These are phyloP conservation scores for Skeletonema tropicum DNA, from an alignment of 108 stramenopile species.

Conservation along the genomic window DNA sequence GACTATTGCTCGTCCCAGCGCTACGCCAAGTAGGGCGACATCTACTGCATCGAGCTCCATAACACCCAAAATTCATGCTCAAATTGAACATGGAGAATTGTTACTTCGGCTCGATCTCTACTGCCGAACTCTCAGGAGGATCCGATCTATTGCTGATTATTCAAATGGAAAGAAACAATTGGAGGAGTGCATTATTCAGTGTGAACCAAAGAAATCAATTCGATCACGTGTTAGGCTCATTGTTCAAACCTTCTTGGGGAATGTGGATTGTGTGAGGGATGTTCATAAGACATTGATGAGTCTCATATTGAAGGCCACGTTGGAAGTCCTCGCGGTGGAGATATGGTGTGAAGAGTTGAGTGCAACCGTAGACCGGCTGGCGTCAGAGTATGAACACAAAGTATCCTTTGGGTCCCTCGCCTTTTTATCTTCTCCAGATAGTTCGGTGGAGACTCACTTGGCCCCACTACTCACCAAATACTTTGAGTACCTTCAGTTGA, in stretches of 20 bases:
- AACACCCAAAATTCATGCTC: conserved; percentile 36
- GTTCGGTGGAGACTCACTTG: conserved; percentile 69
- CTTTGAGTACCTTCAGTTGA: conserved; percentile 65
- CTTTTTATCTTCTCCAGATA: conserved; percentile 82
- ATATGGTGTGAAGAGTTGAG: conserved; percentile 62
- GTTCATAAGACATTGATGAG: conserved; percentile 63
- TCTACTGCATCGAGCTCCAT: conserved; percentile 9
- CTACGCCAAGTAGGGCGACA: conserved; percentile 5
- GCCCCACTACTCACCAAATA: conserved; percentile 71
- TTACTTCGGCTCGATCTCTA: conserved; percentile 74
- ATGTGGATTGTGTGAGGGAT: conserved; percentile 59
- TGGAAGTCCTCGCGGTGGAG: conserved; percentile 82
- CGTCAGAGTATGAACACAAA: conserved; percentile 78
- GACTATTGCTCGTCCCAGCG: not conserved
- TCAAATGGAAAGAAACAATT: conserved; percentile 31
- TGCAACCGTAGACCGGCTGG: conserved; percentile 63
- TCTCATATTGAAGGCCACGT: conserved; percentile 64
- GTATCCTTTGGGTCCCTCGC: conserved; percentile 87
- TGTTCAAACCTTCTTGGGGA: conserved; percentile 59
- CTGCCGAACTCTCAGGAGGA: conserved; percentile 60
- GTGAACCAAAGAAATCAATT: conserved; percentile 70
- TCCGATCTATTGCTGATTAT: conserved; percentile 38
- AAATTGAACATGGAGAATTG: conserved; percentile 68
- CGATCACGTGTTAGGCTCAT: conserved; percentile 61
- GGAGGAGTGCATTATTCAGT: conserved; percentile 78